Evolutionary conservation across 225 moss, liverwort and hornwort genomes (phyloP).

Genomic region (Ulota crispa): DNA sequence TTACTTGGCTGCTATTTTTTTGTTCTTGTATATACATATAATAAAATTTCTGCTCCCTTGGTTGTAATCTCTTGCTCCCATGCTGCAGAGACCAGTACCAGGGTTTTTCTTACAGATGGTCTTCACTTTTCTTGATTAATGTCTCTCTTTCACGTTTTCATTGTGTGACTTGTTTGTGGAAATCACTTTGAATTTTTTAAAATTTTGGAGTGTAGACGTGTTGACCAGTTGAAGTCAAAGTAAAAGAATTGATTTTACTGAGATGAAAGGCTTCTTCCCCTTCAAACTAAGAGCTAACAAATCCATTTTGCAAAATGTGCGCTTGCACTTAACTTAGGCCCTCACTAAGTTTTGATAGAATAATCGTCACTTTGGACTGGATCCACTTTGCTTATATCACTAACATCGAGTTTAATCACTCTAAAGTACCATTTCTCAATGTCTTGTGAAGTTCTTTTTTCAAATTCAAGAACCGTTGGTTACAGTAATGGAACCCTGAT

Average conservation of each 20-base stretch:
- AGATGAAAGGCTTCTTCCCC: background rate
- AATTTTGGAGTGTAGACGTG: background rate
- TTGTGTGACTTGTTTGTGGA: background rate
- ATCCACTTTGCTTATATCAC: too few species aligned
- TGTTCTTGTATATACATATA: constrained; percentile 42
- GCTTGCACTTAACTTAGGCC: too few species aligned
- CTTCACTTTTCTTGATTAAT: background rate
- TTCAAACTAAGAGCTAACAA: background rate
- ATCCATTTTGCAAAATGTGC: background rate
- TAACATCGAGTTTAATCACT: too few species aligned
- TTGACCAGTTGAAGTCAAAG: background rate
- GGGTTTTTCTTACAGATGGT: background rate
- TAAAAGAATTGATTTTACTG: too few species aligned
- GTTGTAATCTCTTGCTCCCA: constrained; percentile 36
- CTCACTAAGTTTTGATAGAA: too few species aligned
- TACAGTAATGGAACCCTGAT: too few species aligned
- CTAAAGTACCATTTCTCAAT: too few species aligned
- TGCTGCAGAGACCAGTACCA: constrained; percentile 20
- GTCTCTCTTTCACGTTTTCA: background rate
- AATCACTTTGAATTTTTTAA: background rate
- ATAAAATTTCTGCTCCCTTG: constrained; percentile 15
- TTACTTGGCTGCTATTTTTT: constrained; percentile 23
- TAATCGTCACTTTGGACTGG: too few species aligned
- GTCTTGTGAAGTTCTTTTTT: too few species aligned
- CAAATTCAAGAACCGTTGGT: too few species aligned